Evolutionary conservation across 345 rosid species (phyloP).

Genomic region (Angophora floribunda): DNA sequence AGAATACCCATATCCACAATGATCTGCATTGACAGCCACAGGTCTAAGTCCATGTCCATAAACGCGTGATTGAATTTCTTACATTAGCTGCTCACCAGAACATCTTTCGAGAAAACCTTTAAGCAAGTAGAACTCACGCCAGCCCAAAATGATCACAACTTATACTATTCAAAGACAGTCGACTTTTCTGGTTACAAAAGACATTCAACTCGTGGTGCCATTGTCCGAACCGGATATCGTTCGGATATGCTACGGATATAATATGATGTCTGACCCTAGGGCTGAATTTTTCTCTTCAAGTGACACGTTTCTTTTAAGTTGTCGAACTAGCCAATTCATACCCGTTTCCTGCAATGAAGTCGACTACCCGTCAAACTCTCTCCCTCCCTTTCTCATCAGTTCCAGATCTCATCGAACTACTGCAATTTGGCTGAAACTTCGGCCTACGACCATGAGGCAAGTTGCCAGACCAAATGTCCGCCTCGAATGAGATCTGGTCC

Average conservation of each 20-base stretch:
- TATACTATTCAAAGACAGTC: background rate
- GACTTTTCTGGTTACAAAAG: background rate
- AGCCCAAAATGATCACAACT: background rate
- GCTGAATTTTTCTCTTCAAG: background rate
- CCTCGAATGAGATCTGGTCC: background rate
- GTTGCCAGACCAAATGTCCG: background rate
- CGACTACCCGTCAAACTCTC: background rate
- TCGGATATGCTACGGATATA: background rate
- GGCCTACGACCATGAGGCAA: background rate
- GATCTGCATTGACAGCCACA: background rate
- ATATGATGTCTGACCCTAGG: background rate
- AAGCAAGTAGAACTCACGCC: background rate
- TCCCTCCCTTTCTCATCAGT: background rate
- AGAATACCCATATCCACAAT: background rate
- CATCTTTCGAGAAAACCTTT: background rate
- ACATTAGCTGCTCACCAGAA: background rate
- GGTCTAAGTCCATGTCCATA: background rate
- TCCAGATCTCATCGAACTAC: background rate
- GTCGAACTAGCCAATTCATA: background rate
- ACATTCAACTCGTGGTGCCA: background rate
- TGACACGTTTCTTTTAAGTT: background rate
- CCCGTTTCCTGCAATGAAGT: background rate
- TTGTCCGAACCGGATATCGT: background rate
- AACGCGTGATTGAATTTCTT: background rate
- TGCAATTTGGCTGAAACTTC: background rate